Base-by-base conservation (phyloP, 2,329 filamentous ascomycete species). In the Alternaria postmessia region DNA sequence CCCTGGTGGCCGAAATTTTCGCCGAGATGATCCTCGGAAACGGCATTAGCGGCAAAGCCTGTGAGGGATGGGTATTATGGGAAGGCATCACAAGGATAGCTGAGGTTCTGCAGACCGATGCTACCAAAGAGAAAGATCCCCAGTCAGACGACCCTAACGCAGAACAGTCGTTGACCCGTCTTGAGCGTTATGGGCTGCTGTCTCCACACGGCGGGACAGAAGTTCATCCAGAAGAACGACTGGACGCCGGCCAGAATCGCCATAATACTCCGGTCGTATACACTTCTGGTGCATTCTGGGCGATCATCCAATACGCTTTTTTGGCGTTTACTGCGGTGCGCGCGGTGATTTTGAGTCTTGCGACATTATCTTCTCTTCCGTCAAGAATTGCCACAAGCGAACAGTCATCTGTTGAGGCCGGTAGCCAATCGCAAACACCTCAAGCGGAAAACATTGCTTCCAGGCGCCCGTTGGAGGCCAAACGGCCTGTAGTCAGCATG, bases 11-110 rank as follows among this genome's bases (percentile, higher is more conserved):
- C 55, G 93, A 97, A 79, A 91, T 98, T 66, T 85, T 98, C 63
- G 92, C 93, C 7, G 93, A 97, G 79, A 88, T 96, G 76, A 92
- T 98, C 63, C 84, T 99, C 65, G 92, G 92, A 63, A 93, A 92
- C 69, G 86, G 91, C 59, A 84, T 97, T 70, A 88, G 89, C 70
- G 91, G 90, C 71, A 96, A 91, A 76, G 85, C 91, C 41, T 93
- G 91, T 68, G 90, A 98, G 79, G 91, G 92, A 24, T 96, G 92
- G 92, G 86, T 97, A 72, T 79, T 98, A 67, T 97, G 91, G 87
- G 93, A 96, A 76, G 86, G 88, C 59, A 86, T 96, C 62, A 90
- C 89, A 67, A 96, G 94, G 74, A 79, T 90, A 62, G 85, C 87
- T 61, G 83, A 84, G 62, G 75, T 81, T 48, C 72, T 85, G 73